phyloP scores from a whole-genome alignment of 495 filamentous ascomycete genomes.

The Pseudotulostoma volvatum region DNA sequence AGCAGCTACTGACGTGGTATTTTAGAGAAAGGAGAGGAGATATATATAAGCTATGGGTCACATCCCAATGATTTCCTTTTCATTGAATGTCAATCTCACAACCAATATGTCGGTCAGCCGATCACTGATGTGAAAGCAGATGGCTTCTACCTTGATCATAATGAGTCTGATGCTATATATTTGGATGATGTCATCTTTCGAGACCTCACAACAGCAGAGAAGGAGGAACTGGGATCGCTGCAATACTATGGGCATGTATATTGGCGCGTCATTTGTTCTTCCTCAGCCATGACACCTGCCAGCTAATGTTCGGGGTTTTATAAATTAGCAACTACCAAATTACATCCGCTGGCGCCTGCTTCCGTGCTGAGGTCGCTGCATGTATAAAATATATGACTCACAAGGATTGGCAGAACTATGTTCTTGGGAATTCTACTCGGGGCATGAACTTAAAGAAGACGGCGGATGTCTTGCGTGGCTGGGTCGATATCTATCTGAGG shows the following conservation, averaged over 20 bases:
- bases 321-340: conserved; percentile 47
- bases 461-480: conserved; percentile 20
- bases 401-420: conserved; percentile 29
- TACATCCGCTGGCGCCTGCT: conserved; percentile 43
- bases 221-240: conserved; percentile 33
- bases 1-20: no score
- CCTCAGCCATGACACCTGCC: no score
- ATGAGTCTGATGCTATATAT: conserved; percentile 48
- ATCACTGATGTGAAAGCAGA: conserved; percentile 27
- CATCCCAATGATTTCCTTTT: conserved; percentile 72
- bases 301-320: no score
- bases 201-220: conserved; percentile 27
- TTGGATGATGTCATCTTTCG: conserved; percentile 52
- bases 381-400: conserved; percentile 32
- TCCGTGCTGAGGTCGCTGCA: conserved; percentile 57
- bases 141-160: conserved; percentile 56
- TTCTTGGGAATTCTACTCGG: conserved; percentile 22
- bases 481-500: conserved; percentile 21
- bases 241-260: conserved; percentile 47
- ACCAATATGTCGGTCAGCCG: no score
- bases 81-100: conserved; percentile 55
- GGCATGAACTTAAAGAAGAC: conserved; percentile 20
- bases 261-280: no score
- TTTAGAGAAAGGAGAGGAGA: conserved; percentile 47
- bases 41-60: conserved; percentile 63